Percentiles rank a stretch among this genome's conserved stretches.
Conservation (phyloP, 208 protist species). For the Angomonas deanei region DNA sequence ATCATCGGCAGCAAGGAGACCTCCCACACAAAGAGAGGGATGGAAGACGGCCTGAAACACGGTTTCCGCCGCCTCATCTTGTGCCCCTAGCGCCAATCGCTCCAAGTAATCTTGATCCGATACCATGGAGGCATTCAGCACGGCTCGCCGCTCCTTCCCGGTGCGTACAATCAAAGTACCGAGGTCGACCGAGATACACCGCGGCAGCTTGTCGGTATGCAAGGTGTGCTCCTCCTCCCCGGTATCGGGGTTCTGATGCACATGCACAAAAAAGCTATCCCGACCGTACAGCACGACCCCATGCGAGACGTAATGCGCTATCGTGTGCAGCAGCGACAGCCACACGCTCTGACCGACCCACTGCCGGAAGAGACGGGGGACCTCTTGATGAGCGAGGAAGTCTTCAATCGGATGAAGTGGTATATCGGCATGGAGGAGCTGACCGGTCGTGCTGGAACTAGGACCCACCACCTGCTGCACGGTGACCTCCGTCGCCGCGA, state of each 20-base stretch:
- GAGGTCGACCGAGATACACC: constrained; percentile 51
- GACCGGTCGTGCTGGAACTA: neutral
- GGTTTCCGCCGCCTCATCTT: constrained; percentile 69
- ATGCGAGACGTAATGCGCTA: constrained; percentile 80
- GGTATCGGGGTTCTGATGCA: neutral
- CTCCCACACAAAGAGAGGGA: constrained; percentile 48
- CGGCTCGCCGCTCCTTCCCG: constrained; percentile 58
- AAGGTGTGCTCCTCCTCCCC: constrained; percentile 47
- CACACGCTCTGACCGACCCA: constrained; percentile 71
- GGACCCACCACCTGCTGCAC: neutral
- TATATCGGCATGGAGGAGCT: neutral
- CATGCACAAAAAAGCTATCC: constrained; percentile 65
- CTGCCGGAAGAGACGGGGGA: constrained; percentile 47
- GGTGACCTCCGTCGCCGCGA: neutral
- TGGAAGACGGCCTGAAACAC: constrained; percentile 77
- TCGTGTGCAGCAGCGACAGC: constrained; percentile 68
- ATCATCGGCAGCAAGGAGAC: constrained; percentile 53
- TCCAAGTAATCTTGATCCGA: constrained; percentile 49
- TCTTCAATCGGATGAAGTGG: constrained; percentile 30
- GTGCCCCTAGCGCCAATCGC: constrained; percentile 59
- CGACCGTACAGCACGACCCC: constrained; percentile 78
- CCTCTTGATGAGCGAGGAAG: constrained; percentile 48
- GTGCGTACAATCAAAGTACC: constrained; percentile 57
- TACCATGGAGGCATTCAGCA: constrained; percentile 30
- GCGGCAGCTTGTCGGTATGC: constrained; percentile 54